Percentiles rank a stretch among this genome's conserved stretches.
phyloP scores from a whole-genome alignment of 441 rosid genomes.

The Croton laevigatus region DNA sequence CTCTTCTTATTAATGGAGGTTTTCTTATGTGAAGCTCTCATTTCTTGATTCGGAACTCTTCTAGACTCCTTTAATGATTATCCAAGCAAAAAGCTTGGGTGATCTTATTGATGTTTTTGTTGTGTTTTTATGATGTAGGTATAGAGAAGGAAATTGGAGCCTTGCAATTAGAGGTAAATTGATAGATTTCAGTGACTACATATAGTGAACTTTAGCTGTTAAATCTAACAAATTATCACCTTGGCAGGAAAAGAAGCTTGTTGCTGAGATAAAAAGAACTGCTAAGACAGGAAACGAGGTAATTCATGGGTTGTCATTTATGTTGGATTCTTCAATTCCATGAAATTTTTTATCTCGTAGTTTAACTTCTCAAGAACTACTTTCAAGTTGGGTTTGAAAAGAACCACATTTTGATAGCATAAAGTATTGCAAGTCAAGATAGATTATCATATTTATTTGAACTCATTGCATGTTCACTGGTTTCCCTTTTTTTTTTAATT shows the following conservation, averaged over 20 bases:
- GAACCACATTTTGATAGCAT: neutral
- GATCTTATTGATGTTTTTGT: constrained; percentile 15
- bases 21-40: neutral
- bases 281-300: constrained; percentile 97
- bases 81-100: constrained; percentile 1
- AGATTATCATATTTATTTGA: neutral
- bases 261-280: constrained; percentile 86
- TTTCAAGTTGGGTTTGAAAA: neutral
- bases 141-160: constrained; percentile 85
- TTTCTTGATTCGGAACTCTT: constrained; percentile 5
- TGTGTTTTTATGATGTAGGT: constrained; percentile 43
- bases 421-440: neutral
- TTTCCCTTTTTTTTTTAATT: neutral
- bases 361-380: neutral
- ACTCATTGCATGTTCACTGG: neutral
- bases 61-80: neutral
- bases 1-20: constrained; percentile 2
- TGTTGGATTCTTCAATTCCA: neutral
- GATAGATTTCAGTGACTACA: constrained; percentile 11
- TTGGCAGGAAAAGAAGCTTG: constrained; percentile 85
- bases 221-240: constrained; percentile 24
- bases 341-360: neutral
- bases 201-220: neutral
- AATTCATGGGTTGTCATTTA: constrained; percentile 15
- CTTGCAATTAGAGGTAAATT: constrained; percentile 72